Evolutionary conservation across 2,329 filamentous ascomycete species (phyloP).

Genomic region (Aureobasidium sp.): DNA sequence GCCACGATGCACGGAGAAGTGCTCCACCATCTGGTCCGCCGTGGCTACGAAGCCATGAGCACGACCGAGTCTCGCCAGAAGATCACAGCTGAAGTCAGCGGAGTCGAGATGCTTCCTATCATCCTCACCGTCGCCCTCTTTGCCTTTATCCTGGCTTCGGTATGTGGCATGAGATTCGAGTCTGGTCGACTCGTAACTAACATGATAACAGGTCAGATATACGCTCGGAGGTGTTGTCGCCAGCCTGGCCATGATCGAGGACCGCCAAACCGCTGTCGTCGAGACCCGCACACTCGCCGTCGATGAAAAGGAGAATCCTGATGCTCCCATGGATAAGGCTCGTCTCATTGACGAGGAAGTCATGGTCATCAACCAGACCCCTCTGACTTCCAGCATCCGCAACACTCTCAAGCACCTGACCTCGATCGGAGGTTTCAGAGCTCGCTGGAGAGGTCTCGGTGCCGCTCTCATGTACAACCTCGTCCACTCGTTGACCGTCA

Average conservation of each 20-base stretch:
- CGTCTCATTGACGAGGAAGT: constrained; percentile 34
- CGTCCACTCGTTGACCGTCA: constrained; percentile 25
- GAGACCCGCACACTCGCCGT: constrained; percentile 36
- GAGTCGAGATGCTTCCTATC: constrained; percentile 25
- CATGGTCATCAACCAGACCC: constrained; percentile 44
- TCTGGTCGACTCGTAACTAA: constrained; percentile 8
- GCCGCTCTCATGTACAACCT: constrained; percentile 31
- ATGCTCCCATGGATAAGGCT: constrained; percentile 40
- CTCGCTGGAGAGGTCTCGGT: constrained; percentile 30
- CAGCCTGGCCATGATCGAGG: constrained; percentile 59
- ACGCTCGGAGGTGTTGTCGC: constrained; percentile 54
- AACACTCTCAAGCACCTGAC: constrained; percentile 55
- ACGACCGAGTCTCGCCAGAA: constrained; percentile 16
- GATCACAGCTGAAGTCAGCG: constrained; percentile 20
- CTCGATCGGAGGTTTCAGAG: constrained; percentile 29
- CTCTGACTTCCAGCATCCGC: constrained; percentile 56
- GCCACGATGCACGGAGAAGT: constrained; percentile 23
- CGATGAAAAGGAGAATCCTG: constrained; percentile 45
- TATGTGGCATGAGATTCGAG: constrained; percentile 22
- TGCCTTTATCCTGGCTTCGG: constrained; percentile 36
- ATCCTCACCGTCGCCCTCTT: constrained; percentile 33
- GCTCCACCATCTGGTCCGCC: constrained; percentile 28
- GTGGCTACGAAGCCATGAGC: constrained; percentile 25
- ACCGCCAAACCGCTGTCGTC: constrained; percentile 46
- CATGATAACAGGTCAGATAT: constrained; percentile 38